Evolutionary conservation across 2,329 filamentous ascomycete genomes (phyloP).

Genomic region (Aspergillus latus): DNA sequence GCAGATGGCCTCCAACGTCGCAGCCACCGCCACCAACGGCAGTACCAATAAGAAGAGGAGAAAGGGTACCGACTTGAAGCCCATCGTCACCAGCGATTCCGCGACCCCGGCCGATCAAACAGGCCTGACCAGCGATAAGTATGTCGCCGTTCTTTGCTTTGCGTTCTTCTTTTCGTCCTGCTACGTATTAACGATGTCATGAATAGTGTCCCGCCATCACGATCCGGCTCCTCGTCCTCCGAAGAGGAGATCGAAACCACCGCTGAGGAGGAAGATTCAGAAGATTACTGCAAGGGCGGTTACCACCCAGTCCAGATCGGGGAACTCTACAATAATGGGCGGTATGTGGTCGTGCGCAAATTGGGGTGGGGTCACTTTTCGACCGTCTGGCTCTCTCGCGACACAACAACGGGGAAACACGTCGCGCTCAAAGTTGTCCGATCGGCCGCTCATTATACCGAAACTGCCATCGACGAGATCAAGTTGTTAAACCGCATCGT

Average conservation of each 20-base stretch:
- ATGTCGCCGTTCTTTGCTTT: constrained; percentile 19
- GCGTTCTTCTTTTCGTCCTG: background rate
- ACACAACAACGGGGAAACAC: constrained; percentile 87
- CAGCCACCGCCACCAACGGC: constrained; percentile 51
- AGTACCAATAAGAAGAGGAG: constrained; percentile 64
- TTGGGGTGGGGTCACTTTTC: constrained; percentile 98
- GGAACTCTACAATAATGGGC: constrained; percentile 96
- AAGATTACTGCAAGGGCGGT: constrained; percentile 98
- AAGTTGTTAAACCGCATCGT: constrained; percentile 97
- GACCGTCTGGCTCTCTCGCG: constrained; percentile 83
- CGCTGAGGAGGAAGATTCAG: constrained; percentile 96
- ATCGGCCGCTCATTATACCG: constrained; percentile 96
- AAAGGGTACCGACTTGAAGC: constrained; percentile 64
- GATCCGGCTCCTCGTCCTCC: constrained; percentile 74
- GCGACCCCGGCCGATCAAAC: constrained; percentile 40
- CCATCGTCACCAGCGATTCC: constrained; percentile 65
- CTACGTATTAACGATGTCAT: too few relatives aligned
- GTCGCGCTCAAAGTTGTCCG: constrained; percentile 97
- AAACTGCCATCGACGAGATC: constrained; percentile 98
- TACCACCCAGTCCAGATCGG: constrained; percentile 95
- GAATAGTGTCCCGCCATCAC: constrained; percentile 57
- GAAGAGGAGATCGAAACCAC: constrained; percentile 88
- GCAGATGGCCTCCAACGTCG: constrained; percentile 55
- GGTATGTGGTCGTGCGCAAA: constrained; percentile 94
- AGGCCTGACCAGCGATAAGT: constrained; percentile 49